phyloP scores from a whole-genome alignment of 805 yeast species.

The Ogataea henricii region DNA sequence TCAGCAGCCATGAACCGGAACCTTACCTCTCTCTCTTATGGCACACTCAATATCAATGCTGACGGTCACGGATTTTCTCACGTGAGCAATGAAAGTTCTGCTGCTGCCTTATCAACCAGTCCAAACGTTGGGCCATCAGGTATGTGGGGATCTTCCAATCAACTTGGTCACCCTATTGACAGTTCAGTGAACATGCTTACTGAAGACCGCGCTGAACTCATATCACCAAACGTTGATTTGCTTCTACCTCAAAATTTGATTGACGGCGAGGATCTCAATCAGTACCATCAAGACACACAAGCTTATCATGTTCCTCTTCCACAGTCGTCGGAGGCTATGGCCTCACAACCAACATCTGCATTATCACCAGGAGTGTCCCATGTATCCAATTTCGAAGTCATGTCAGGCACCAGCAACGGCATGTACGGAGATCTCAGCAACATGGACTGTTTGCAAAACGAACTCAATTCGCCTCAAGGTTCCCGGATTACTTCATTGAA shows the following conservation, averaged over 20 bases:
- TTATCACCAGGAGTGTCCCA: constrained; percentile 20
- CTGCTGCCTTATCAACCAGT: constrained; percentile 13
- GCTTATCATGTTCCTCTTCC: constrained; percentile 5
- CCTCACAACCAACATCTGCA: not conserved
- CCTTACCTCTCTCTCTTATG: constrained; percentile 15
- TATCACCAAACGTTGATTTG: constrained; percentile 26
- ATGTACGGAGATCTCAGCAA: constrained; percentile 10
- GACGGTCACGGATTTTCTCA: constrained; percentile 20
- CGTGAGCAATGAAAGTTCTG: no score
- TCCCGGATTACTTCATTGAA: constrained; percentile 6
- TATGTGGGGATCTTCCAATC: constrained; percentile 19
- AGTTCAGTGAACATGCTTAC: not conserved
- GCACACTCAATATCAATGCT: constrained; percentile 18
- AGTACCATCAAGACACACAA: constrained; percentile 1
- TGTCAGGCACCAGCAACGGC: constrained; percentile 11
- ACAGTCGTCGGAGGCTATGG: constrained; percentile 8
- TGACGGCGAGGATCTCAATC: constrained; percentile 27
- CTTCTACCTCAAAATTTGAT: constrained; percentile 34
- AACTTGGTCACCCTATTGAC: constrained; percentile 9
- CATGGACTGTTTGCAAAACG: constrained; percentile 10
- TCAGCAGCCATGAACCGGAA: constrained; percentile 28
- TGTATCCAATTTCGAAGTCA: constrained; percentile 19
- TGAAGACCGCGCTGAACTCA: constrained; percentile 7
- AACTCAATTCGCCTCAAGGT: constrained; percentile 7
- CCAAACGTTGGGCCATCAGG: constrained; percentile 10